Base-by-base conservation (phyloP, 1,139 yeast genomes). In the Williopsis jadinii region DNA sequence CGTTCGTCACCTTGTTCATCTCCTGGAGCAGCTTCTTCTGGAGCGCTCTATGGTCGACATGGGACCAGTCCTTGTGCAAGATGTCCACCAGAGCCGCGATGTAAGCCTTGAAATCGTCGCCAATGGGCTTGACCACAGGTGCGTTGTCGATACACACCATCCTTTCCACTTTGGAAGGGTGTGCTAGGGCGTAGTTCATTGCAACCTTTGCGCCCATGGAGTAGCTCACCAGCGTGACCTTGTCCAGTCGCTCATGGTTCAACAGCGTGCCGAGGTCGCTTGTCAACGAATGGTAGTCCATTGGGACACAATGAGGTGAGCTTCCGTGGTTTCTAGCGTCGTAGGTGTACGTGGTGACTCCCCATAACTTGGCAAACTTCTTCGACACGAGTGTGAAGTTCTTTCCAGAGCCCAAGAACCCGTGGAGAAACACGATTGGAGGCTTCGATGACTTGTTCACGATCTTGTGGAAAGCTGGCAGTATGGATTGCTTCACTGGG, bases 281-380 rank as follows among this genome's bases (percentile, higher is more conserved):
- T 1, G 73, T 68, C 64, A 75, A 55, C 3, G 68, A 59, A 9
- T 47, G 31, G 49, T 75, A 75, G 40, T 62, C 64, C 1, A 80
- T 80, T 6, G 49, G 45, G 13, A 52, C 49, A 2, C 66, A 69
- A 45, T 63, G 66, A 9, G 28, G 34, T 1, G 77, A 67, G 2
- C 57, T 55, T 1, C 83, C 83, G 54, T 77, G 82, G 50, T 74
- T 74, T 45, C 83, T 59, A 39, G 75, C 55, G 52, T 77, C 83
- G 1, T 75, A 51, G 1, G 71, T 70, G 43, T 58, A 63, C 1
- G 39, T 29, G 3, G 43, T 39, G 8, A 10, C 9, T 13, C 32
- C 28, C 8, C 43, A 35, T 2, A 30, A 15, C 15, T 36, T 34
- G 5, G 39, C 31, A 19, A 32, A 32, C 24, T 38, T 40, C 12